A percentile compares a stretch with the other conserved stretches of the same genome.
Evolutionary conservation across 305 asterid species (phyloP).

Genomic region (Fraxinus paxiana): DNA sequence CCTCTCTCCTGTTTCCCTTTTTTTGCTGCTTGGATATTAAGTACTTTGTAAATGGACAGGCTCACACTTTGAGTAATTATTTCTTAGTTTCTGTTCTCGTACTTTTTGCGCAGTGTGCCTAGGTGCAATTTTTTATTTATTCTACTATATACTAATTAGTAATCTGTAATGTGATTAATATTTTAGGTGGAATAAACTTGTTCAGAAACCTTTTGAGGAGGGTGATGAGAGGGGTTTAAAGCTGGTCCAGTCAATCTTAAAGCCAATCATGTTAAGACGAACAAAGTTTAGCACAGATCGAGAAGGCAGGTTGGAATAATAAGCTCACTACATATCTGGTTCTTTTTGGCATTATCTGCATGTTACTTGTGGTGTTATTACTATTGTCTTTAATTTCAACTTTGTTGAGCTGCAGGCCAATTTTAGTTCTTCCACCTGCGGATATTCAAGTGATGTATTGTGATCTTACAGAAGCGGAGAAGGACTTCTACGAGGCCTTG

Average conservation of each 20-base stretch:
- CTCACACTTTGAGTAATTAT: not conserved
- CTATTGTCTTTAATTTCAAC: not conserved
- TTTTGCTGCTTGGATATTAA: not conserved
- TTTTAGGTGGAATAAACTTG: conserved; percentile 87
- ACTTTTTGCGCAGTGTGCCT: not conserved
- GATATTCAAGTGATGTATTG: conserved; percentile 84
- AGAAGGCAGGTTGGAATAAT: conserved; percentile 69
- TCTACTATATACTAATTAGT: not conserved
- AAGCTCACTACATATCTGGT: conserved; percentile 3
- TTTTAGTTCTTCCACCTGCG: conserved; percentile 89
- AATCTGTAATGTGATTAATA: conserved; percentile 18
- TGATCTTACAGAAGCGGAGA: conserved; percentile 76
- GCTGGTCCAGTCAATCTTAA: conserved; percentile 78
- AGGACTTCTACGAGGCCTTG: conserved; percentile 89
- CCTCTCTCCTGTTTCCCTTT: not conserved
- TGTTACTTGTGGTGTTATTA: conserved; percentile 13
- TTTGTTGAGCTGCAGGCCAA: conserved; percentile 54
- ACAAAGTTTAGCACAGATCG: conserved; percentile 84
- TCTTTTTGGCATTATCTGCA: conserved; percentile 5
- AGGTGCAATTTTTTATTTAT: conserved; percentile 11
- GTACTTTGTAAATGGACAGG: not conserved
- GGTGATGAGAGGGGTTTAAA: conserved; percentile 90
- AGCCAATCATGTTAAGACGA: conserved; percentile 90
- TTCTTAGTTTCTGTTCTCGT: conserved; percentile 16
- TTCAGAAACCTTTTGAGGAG: conserved; percentile 95